Evolutionary conservation across 2,329 filamentous ascomycete genomes (phyloP), one percentile per base, ranked within the genome.

Genomic region (Claviceps purpurea): DNA sequence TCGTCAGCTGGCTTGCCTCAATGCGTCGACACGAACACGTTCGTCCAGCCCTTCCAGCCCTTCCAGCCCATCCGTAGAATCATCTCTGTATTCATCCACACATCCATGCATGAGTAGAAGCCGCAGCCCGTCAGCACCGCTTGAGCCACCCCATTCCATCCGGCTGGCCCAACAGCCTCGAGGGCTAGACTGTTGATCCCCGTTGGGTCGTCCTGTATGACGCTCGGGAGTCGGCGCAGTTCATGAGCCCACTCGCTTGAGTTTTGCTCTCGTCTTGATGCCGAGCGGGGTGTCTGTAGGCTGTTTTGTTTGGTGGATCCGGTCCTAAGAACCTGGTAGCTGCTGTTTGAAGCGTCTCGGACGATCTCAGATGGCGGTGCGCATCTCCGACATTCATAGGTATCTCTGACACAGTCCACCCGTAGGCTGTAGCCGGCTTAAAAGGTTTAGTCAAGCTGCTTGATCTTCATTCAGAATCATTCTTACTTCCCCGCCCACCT

Each of bases 151-250:
- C 30, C 30, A 4, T 34, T 34, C 30, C 30, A 11, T 34, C 30
- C 30, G 30, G 10, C 30, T 11, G 30, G 30, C 30, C 30, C 30
- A 34, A 34, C 30, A 34, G 30, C 30, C 30, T 34, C 10, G 30
- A 30, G 30, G 30, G 8, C 30, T 34, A 34, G 30, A 2, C 30
- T 11, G 30, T 11, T 34, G 26, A 30, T 30, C 1, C 30, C 30
- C 30, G 26, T 50, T 43, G 40, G n/a, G 14, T 34, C 47, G 30
- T 49, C 49, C 13, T 50, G 26, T 50, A 51, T 51, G 49, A 46
- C 34, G 49, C 30, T 14, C 24, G 18, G 24, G 30, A 34, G 30
- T 34, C 30, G 30, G 30, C 30, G 30, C 30, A 34, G 30, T 11
- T 34, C 30, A 11, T 37, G 16, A 42, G 11, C 22, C 24, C 37